Evolutionary conservation across 495 filamentous ascomycete genomes (phyloP).

Genomic region (Penicillium simplicissimum): DNA sequence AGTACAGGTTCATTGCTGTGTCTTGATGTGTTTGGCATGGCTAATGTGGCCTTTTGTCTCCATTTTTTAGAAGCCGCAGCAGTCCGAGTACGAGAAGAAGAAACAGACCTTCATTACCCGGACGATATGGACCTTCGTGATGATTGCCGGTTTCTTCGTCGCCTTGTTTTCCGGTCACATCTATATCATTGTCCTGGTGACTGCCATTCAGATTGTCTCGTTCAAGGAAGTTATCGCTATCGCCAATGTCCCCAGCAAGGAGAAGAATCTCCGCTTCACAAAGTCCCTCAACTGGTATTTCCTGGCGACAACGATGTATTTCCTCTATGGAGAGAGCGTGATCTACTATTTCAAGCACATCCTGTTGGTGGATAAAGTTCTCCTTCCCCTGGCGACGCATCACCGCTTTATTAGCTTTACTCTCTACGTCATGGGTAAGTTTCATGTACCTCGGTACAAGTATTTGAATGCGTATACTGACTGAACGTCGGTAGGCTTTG

Average conservation of each 20-base stretch:
- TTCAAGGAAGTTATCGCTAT: slow-evolving; percentile 99
- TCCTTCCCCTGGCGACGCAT: slow-evolving; percentile 92
- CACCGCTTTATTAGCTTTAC: slow-evolving; percentile 99
- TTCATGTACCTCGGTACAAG: slow-evolving; percentile 2
- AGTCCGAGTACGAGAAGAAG: slow-evolving; percentile 95
- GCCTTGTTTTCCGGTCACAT: slow-evolving; percentile 94
- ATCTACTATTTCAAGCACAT: slow-evolving; percentile 99
- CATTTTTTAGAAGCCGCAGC: slow-evolving; percentile 42
- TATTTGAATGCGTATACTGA: slow-evolving; percentile 1
- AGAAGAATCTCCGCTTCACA: slow-evolving; percentile 88
- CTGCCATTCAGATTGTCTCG: slow-evolving; percentile 90
- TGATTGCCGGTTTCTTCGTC: slow-evolving; percentile 92
- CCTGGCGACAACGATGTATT: slow-evolving; percentile 98
- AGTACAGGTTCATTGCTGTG: slow-evolving; percentile 10
- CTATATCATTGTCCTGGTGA: slow-evolving; percentile 91
- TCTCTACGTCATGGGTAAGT: slow-evolving; percentile 91
- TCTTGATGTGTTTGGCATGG: neutral
- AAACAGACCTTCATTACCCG: slow-evolving; percentile 97
- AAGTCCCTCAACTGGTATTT: slow-evolving; percentile 99
- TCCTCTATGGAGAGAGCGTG: slow-evolving; percentile 96
- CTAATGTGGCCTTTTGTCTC: slow-evolving; percentile 5
- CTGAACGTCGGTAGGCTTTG: slow-evolving; percentile 66
- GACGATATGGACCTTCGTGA: slow-evolving; percentile 96
- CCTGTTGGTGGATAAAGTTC: slow-evolving; percentile 87
- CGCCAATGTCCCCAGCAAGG: slow-evolving; percentile 87